Base-by-base conservation (phyloP, 192 early-diverging fungal genomes). In the Backusella liffmaniae region DNA sequence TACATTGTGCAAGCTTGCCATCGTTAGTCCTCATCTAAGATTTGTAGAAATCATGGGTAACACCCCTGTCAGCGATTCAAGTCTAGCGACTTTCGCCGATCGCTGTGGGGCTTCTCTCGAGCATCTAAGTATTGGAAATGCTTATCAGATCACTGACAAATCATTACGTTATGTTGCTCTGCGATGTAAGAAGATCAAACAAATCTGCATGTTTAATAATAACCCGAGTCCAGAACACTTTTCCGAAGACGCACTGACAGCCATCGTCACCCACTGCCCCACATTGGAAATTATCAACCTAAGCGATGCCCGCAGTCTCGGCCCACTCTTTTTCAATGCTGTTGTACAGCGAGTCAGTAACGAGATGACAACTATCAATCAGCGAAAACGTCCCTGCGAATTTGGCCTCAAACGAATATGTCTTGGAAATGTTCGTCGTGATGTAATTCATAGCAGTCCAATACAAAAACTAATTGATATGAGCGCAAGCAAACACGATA, bases 1-100 rank as follows among this genome's bases (percentile, higher is more conserved):
- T 32, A 81, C 80, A 0, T 15, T 81, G 18, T 71, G 80, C n/a
- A 81, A 81, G 30, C 44, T 81, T 29, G 80, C 72, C 9, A 81
- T 76, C 18, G 74, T 67, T 1, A 76, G 77, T 37, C 80, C 76
- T 13, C 76, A 73, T 18, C 37, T 81, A 51, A 42, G 70, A 7
- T 53, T 59, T 29, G 35, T 81, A 21, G 80, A 81, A 67, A 74
- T 81, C 32, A 51, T 77, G 41, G 80, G 80, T 15, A 74, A 62
- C 21, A 81, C 80, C 13, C 53, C 80, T 12, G 49, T 81, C 35
- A 77, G 59, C 8, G 76, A 81, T 39, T 74, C 80, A 18, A 73
- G 71, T 42, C 26, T 74, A 36, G 75, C 76, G 5, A 73, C 76
- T 5, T 62, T 81, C 46, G 80, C 75, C 18, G 80, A 81, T 36